Evolutionary conservation across 2,329 filamentous ascomycete species (phyloP), one percentile per base, ranked within the genome.

Genomic region (Diaporthe australafricana): DNA sequence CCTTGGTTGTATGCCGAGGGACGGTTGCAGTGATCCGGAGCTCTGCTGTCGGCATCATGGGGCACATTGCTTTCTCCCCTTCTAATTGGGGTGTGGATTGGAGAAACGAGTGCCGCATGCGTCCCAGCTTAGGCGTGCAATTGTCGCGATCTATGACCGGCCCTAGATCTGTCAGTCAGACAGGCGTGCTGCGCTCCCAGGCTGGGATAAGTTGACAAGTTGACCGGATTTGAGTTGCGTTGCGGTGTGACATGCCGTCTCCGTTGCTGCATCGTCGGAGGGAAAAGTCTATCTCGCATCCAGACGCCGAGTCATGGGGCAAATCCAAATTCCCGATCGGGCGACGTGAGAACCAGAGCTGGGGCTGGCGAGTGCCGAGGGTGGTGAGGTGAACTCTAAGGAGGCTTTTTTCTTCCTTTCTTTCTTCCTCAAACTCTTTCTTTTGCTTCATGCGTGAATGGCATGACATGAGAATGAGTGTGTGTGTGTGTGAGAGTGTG

Each of bases 281-380:
- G 40, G 45, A 3, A 63, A 63, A 47, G 40, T 48, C 40, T 63
- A 63, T 63, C 57, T 63, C 57, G 57, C 57, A 63, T 63, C n/a
- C 40, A 11, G 57, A 17, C 57, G 32, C 17, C 40, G 57, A 47
- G 57, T 63, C 57, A 63, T 63, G 57, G 40, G 55, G 25, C 40
- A 32, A 47, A 63, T 47, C 45, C 20, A 38, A 35, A 32, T 47
- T 32, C 40, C 57, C 25, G 40, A 30, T 32, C 27, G 56, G 56
- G 56, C 56, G 56, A n/a, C 56, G n/a, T 32, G 56, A 47, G 17
- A 12, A 32, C 16, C 22, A 47, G 40, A 47, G 57, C 35, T n/a
- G 32, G 57, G 40, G 17, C 57, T 32, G 57, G 22, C 40, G 57
- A 63, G 57, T 48, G 57, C 57, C 57, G 57, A 48, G 25, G 57